Evolutionary conservation across 148 eudicot species (phyloP).

Genomic region (Heliamphora exappendiculata): DNA sequence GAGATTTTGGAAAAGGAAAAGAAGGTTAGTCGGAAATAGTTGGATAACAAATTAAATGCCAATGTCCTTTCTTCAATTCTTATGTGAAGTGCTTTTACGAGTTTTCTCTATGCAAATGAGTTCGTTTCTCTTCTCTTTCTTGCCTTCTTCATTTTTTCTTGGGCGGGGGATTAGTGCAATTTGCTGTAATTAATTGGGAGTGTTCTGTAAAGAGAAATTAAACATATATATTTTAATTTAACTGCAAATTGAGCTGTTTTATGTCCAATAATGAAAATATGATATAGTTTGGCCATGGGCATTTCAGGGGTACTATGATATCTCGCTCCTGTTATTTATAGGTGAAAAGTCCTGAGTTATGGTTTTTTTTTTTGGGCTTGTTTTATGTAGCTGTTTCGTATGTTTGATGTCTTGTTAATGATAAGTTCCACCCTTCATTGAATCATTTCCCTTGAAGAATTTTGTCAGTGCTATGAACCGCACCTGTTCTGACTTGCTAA

Average conservation of each 20-base stretch:
- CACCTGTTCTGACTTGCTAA: neutral
- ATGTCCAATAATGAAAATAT: too few species aligned
- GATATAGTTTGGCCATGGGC: too few species aligned
- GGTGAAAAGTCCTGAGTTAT: neutral
- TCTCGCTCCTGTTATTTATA: neutral
- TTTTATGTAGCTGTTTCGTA: neutral
- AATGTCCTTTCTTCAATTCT: conserved; percentile 1
- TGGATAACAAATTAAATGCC: neutral
- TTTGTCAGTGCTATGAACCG: neutral
- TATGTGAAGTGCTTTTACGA: neutral
- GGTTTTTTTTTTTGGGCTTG: neutral
- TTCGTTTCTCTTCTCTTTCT: neutral
- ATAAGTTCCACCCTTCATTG: too few species aligned
- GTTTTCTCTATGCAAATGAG: neutral
- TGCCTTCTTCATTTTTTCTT: neutral
- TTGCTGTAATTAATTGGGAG: too few species aligned
- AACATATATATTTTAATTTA: too few species aligned
- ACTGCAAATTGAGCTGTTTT: too few species aligned
- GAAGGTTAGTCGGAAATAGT: conserved; percentile 40
- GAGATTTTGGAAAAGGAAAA: conserved; percentile 84
- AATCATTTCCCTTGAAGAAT: too few species aligned
- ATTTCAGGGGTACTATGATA: too few species aligned
- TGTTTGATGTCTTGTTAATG: too few species aligned
- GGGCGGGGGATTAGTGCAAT: neutral
- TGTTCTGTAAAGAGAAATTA: too few species aligned